phyloP scores from a whole-genome alignment of 345 rosid genomes.

The Microthlaspi erraticum region DNA sequence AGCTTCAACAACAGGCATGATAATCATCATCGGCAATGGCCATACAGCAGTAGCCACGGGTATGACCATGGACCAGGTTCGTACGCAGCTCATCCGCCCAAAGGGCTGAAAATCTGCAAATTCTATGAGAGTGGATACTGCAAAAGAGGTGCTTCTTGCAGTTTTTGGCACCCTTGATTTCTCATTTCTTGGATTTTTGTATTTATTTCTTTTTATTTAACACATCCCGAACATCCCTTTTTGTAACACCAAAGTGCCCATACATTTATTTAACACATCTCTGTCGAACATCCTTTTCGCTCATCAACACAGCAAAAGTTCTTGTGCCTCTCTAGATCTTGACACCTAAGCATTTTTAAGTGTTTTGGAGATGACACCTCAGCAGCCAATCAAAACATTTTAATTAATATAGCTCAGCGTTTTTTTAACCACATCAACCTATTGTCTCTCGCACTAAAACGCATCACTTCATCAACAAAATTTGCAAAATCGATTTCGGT shows the following conservation, averaged over 20 bases:
- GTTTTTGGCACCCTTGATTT: constrained; percentile 69
- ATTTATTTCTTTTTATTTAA: constrained; percentile 29
- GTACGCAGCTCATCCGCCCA: constrained; percentile 58
- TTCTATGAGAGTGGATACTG: constrained; percentile 71
- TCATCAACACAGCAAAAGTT: too few relatives aligned
- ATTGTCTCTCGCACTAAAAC: too few relatives aligned
- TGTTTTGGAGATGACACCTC: too few relatives aligned
- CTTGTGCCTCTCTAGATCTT: too few relatives aligned
- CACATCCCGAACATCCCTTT: constrained; percentile 30
- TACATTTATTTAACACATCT: background rate
- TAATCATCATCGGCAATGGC: constrained; percentile 53
- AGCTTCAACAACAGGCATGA: constrained; percentile 57
- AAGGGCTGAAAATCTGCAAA: constrained; percentile 80
- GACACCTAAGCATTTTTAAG: too few relatives aligned
- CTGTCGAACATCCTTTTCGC: too few relatives aligned
- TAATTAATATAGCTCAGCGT: too few relatives aligned
- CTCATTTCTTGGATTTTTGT: constrained; percentile 36
- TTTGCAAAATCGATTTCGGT: too few relatives aligned
- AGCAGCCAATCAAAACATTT: too few relatives aligned
- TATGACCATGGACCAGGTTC: constrained; percentile 60
- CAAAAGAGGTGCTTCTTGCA: constrained; percentile 82
- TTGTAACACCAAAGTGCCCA: constrained; percentile 32
- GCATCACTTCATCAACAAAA: too few relatives aligned
- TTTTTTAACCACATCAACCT: too few relatives aligned
- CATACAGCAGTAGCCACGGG: constrained; percentile 52